Percentiles rank a stretch among this genome's conserved stretches.
phyloP scores from a whole-genome alignment of 306 rosid species.

The Cucumis hystrix region DNA sequence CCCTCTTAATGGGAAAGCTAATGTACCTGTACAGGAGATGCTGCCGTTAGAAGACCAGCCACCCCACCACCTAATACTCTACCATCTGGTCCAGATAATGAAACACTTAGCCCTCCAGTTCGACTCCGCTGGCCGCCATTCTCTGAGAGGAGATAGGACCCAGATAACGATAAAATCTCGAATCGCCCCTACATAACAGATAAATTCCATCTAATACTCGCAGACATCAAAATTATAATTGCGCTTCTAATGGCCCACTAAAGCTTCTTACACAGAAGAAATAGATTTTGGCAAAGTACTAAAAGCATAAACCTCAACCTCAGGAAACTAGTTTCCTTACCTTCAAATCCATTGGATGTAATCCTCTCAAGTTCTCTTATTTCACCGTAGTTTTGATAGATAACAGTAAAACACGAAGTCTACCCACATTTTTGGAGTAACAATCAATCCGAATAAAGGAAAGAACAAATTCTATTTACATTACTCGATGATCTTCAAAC shows the following conservation, averaged over 20 bases:
- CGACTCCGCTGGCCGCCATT: conserved; percentile 26
- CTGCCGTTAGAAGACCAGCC: conserved; percentile 52
- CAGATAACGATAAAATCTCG: conserved; percentile 53
- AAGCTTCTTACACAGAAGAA: neutral
- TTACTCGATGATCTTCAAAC: neutral
- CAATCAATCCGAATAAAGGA: neutral
- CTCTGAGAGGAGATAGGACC: conserved; percentile 39
- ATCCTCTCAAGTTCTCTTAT: neutral
- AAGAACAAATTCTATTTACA: neutral
- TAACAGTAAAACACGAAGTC: neutral
- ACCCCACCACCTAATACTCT: conserved; percentile 58
- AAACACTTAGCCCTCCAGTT: conserved; percentile 44
- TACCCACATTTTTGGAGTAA: neutral
- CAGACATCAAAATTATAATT: neutral
- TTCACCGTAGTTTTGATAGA: neutral
- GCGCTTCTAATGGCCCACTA: neutral
- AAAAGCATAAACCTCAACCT: neutral
- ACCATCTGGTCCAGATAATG: conserved; percentile 60
- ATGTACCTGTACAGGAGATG: conserved; percentile 62
- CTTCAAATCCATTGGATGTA: neutral
- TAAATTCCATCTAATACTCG: neutral
- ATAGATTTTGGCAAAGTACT: neutral
- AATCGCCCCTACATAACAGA: conserved; percentile 49
- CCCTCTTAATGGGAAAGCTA: neutral
- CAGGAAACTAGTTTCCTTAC: neutral